phyloP scores from a whole-genome alignment of 2,329 filamentous ascomycete species.

The Xylariaceae sp. region DNA sequence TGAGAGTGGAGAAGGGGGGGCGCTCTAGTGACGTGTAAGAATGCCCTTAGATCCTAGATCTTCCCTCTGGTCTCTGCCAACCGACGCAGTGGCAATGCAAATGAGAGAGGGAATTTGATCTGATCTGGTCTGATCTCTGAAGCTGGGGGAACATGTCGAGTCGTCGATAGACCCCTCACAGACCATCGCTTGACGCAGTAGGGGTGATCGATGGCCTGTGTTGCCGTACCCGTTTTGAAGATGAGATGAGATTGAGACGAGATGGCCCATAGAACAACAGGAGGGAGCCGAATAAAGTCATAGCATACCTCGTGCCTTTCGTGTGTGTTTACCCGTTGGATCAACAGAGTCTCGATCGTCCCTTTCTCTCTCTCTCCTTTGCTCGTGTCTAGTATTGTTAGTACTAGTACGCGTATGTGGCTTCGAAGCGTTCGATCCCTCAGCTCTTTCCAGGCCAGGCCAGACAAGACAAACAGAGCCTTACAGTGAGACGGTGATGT shows the following conservation, averaged over 20 bases:
- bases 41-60: conserved; percentile 22
- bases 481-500: neutral
- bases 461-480: neutral
- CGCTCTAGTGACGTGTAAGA: conserved; percentile 21
- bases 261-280: conserved; percentile 11
- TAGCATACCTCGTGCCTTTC: conserved; percentile 21
- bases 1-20: conserved; percentile 22
- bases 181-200: conserved; percentile 17
- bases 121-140: neutral
- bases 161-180: conserved; percentile 9
- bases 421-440: conserved; percentile 1
- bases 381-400: neutral
- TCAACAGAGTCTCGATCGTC: conserved; percentile 14
- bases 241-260: too few relatives aligned
- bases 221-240: conserved; percentile 10
- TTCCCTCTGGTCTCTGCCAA: conserved; percentile 18
- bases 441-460: conserved; percentile 6
- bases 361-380: neutral
- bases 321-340: conserved; percentile 19
- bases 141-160: neutral
- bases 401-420: neutral
- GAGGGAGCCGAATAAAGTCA: conserved; percentile 11
- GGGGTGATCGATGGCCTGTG: conserved; percentile 17
- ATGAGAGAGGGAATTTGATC: neutral
- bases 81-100: conserved; percentile 9